A percentile compares a stretch with the other conserved stretches of the same genome.
phyloP scores from a whole-genome alignment of 495 filamentous ascomycete species.

The Podospora conica region DNA sequence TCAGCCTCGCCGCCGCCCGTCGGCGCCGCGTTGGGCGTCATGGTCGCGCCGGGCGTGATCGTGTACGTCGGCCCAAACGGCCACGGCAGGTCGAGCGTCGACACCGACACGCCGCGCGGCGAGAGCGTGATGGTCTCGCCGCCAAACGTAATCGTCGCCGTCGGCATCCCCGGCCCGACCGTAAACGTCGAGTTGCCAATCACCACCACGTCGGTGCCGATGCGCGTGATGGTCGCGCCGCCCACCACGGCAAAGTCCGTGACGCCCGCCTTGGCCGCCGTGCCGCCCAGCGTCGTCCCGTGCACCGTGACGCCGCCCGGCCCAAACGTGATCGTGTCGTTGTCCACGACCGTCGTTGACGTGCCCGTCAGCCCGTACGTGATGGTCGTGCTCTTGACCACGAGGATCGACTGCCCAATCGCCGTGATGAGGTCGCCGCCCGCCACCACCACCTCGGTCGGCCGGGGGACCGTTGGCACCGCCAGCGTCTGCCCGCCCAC shows the following conservation, averaged over 20 bases:
- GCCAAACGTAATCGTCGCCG: slow-evolving; percentile 36
- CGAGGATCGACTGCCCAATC: slow-evolving; percentile 36
- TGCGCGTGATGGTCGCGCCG: slow-evolving; percentile 42
- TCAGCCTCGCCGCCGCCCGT: slow-evolving; percentile 6
- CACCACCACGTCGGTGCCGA: slow-evolving; percentile 45
- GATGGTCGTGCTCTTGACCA: slow-evolving; percentile 40
- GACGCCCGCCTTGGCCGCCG: slow-evolving; percentile 21
- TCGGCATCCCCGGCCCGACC: slow-evolving; percentile 29
- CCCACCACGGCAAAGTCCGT: slow-evolving; percentile 41
- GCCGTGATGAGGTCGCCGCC: slow-evolving; percentile 43
- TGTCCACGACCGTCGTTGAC: slow-evolving; percentile 20
- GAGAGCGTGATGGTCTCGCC: slow-evolving; percentile 43
- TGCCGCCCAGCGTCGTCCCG: slow-evolving; percentile 38
- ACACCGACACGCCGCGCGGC: slow-evolving; percentile 39
- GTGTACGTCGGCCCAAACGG: slow-evolving; percentile 41
- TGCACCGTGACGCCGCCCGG: slow-evolving; percentile 39
- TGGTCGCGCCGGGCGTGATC: slow-evolving; percentile 21
- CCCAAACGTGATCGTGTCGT: slow-evolving; percentile 41
- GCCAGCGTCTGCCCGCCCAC: slow-evolving; percentile 33
- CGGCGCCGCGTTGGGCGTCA: slow-evolving; percentile 12
- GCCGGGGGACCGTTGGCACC: slow-evolving; percentile 24
- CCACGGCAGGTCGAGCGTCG: slow-evolving; percentile 34
- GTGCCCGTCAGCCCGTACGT: slow-evolving; percentile 29
- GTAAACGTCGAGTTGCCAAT: slow-evolving; percentile 41
- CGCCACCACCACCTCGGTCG: slow-evolving; percentile 39